A percentile compares a stretch with the other conserved stretches of the same genome.
phyloP scores from a whole-genome alignment of 371 early-diverging fungal species.

The Mucor circinelloides region DNA sequence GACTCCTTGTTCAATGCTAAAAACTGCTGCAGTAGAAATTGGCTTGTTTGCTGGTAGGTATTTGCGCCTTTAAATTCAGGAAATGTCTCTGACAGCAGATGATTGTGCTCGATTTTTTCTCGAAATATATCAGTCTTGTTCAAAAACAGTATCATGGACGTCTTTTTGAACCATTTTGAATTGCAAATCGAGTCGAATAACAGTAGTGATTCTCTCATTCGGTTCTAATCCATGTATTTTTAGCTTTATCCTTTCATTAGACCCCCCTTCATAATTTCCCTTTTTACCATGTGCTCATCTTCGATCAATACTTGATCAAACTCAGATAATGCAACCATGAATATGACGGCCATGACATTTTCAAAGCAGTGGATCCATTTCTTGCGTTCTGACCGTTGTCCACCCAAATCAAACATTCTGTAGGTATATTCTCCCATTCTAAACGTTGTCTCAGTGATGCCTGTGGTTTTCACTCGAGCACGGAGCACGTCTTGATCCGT shows the following conservation, averaged over 20 bases:
- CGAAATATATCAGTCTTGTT: conserved; percentile 97
- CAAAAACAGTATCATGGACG: conserved; percentile 92
- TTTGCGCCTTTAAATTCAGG: conserved; percentile 52
- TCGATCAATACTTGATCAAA: conserved; percentile 91
- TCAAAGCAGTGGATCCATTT: conserved; percentile 93
- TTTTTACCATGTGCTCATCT: conserved; percentile 56
- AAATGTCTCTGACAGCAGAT: conserved; percentile 46
- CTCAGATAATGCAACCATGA: conserved; percentile 85
- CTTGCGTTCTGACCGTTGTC: conserved; percentile 84
- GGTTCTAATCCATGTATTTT: conserved; percentile 60
- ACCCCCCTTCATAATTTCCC: background rate
- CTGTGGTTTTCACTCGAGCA: conserved; percentile 77
- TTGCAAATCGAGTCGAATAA: conserved; percentile 97
- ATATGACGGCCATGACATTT: conserved; percentile 88
- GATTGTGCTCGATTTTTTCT: conserved; percentile 82
- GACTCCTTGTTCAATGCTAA: conserved; percentile 83
- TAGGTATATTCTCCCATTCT: conserved; percentile 71
- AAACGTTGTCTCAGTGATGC: conserved; percentile 81
- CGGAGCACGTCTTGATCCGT: conserved; percentile 79
- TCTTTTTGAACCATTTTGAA: conserved; percentile 91
- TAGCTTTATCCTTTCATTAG: too few species aligned
- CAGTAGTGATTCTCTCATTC: conserved; percentile 95
- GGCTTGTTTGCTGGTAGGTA: conserved; percentile 78
- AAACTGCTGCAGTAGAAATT: conserved; percentile 86
- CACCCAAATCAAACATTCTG: conserved; percentile 89